Evolutionary conservation across 257 asterid genomes (phyloP).

Genomic region (Nicotiana noctiflora): DNA sequence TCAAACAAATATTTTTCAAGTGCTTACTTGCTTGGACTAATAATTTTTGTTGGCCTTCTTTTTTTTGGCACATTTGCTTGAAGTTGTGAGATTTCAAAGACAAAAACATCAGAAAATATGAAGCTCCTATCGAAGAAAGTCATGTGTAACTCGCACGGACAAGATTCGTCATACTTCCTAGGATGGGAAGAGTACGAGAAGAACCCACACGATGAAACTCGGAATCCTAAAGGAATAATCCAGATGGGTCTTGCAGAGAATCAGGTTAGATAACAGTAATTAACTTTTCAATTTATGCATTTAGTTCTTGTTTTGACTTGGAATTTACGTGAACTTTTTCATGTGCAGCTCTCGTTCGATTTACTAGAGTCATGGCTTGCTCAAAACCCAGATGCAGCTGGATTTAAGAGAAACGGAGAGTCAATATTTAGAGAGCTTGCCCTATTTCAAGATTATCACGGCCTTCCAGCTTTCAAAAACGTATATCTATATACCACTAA

Average conservation of each 20-base stretch:
- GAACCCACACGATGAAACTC: slow-evolving; percentile 25
- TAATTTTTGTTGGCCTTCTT: neutral
- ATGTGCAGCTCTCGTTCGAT: slow-evolving; percentile 34
- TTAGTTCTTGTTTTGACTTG: neutral
- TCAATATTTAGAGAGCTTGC: slow-evolving; percentile 35
- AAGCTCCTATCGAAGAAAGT: slow-evolving; percentile 27
- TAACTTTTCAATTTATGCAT: no score
- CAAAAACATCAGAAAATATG: neutral
- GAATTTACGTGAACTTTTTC: neutral
- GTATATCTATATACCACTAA: neutral
- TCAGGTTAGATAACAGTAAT: slow-evolving; percentile 18
- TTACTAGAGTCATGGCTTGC: slow-evolving; percentile 29
- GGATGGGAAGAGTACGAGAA: slow-evolving; percentile 46
- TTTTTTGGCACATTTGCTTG: neutral
- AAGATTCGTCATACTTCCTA: slow-evolving; percentile 36
- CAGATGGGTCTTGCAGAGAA: slow-evolving; percentile 51
- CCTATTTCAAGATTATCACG: slow-evolving; percentile 36
- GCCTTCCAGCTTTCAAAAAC: slow-evolving; percentile 32
- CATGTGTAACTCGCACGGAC: slow-evolving; percentile 35
- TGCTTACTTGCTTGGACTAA: neutral
- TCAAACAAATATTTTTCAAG: neutral
- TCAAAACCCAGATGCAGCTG: slow-evolving; percentile 27
- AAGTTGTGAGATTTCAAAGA: neutral
- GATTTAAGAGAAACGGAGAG: slow-evolving; percentile 22
- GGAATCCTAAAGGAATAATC: slow-evolving; percentile 32